phyloP scores from a whole-genome alignment of 139 green algal species.

The Micractinium sp. region DNA sequence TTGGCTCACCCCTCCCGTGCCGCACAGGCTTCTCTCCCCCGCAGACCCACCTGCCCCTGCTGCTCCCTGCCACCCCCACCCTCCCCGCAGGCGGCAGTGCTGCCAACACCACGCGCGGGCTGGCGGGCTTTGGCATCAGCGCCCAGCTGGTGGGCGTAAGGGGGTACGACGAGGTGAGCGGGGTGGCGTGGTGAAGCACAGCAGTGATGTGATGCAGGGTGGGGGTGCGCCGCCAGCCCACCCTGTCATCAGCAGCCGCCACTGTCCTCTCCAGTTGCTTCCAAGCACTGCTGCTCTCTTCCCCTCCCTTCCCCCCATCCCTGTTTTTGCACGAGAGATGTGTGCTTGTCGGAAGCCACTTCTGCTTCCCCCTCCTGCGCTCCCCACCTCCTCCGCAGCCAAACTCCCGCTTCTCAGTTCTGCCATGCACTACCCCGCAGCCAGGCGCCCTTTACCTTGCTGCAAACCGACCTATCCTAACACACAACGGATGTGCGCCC shows the following conservation, averaged over 20 bases:
- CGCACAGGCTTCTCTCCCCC: neutral
- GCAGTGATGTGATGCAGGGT: too few relatives aligned
- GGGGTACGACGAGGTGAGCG: conserved; percentile 50
- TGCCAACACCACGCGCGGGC: conserved; percentile 45
- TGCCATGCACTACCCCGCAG: too few relatives aligned
- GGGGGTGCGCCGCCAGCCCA: too few relatives aligned
- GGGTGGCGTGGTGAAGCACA: too few relatives aligned
- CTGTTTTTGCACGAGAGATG: too few relatives aligned
- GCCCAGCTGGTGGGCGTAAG: conserved; percentile 42
- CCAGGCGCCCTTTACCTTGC: neutral
- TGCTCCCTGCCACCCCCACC: neutral
- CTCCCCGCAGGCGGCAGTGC: conserved; percentile 57
- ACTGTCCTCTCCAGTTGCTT: too few relatives aligned
- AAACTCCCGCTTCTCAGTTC: too few relatives aligned
- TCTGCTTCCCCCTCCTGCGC: too few relatives aligned
- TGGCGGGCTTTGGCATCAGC: conserved; percentile 49
- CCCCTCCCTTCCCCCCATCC: too few relatives aligned
- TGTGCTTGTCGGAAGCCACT: too few relatives aligned
- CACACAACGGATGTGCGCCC: neutral
- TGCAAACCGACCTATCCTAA: neutral
- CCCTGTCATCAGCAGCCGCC: too few relatives aligned
- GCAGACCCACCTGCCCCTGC: neutral
- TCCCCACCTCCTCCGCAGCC: too few relatives aligned
- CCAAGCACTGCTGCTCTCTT: neutral
- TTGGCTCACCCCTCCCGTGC: neutral